phyloP scores from a whole-genome alignment of 2,329 filamentous ascomycete species.

The Trichoderma atrobrunneum region DNA sequence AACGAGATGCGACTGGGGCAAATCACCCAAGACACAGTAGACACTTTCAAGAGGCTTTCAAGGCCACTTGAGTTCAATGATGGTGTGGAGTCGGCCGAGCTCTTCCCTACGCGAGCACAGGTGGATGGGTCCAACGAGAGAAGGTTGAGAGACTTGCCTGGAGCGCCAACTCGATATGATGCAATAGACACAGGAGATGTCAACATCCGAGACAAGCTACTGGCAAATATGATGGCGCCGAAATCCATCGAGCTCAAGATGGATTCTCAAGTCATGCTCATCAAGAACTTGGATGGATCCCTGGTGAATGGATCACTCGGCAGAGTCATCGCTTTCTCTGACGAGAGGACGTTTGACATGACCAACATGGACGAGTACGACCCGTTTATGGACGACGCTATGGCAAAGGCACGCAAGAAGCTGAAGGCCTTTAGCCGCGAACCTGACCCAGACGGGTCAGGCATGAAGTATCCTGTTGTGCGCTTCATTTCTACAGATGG shows the following conservation, averaged over 20 bases:
- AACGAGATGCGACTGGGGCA: constrained; percentile 95
- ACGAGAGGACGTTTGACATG: constrained; percentile 40
- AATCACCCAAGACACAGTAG: constrained; percentile 72
- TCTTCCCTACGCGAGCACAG: constrained; percentile 88
- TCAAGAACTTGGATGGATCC: constrained; percentile 95
- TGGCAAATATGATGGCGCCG: constrained; percentile 92
- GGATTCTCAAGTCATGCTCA: constrained; percentile 97
- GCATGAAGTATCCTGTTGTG: constrained; percentile 74
- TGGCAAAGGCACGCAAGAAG: constrained; percentile 53
- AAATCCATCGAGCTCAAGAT: constrained; percentile 77
- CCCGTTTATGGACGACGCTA: constrained; percentile 40
- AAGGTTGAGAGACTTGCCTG: constrained; percentile 69
- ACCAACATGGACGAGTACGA: constrained; percentile 43
- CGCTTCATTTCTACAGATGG: constrained; percentile 78
- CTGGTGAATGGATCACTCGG: constrained; percentile 94
- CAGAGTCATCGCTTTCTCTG: constrained; percentile 58
- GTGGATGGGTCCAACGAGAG: constrained; percentile 82
- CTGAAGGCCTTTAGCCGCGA: constrained; percentile 50
- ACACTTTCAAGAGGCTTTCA: constrained; percentile 70
- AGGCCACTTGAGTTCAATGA: constrained; percentile 72
- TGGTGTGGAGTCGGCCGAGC: constrained; percentile 69
- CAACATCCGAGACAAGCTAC: constrained; percentile 68
- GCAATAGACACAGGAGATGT: constrained; percentile 74
- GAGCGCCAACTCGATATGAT: constrained; percentile 65
- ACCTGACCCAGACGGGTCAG: constrained; percentile 40